phyloP scores from a whole-genome alignment of 306 rosid species.

The Hippophae gyantsensis region DNA sequence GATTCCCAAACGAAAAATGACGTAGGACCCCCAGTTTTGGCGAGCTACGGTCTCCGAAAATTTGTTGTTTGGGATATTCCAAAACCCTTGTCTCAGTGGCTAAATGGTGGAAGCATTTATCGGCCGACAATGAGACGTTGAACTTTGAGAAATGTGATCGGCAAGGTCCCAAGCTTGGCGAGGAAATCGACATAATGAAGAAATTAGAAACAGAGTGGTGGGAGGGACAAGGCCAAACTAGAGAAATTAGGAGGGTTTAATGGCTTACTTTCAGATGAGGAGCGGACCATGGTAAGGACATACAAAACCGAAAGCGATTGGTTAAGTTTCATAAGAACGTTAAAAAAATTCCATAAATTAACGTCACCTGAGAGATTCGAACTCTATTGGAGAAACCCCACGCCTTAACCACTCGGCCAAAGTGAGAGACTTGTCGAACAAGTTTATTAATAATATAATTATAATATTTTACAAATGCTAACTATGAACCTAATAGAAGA shows the following conservation, averaged over 20 bases:
- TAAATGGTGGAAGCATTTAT: neutral
- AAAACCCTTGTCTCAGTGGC: constrained; percentile 3
- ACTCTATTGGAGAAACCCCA: constrained; percentile 95
- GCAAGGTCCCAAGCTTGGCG: constrained; percentile 22
- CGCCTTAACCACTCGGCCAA: constrained; percentile 98
- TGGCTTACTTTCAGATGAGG: neutral
- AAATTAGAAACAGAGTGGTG: neutral
- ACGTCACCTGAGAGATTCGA: constrained; percentile 89
- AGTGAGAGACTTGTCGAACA: constrained; percentile 25
- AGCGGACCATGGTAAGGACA: neutral
- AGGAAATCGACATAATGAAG: constrained; percentile 36
- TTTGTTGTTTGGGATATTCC: neutral
- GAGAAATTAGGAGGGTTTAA: neutral
- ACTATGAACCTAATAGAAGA: too few relatives aligned
- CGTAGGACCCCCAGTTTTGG: constrained; percentile 16
- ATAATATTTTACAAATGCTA: too few relatives aligned
- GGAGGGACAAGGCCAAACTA: neutral
- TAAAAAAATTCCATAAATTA: neutral
- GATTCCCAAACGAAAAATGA: constrained; percentile 9
- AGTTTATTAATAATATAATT: too few relatives aligned
- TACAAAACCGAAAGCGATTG: neutral
- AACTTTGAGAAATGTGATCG: constrained; percentile 17
- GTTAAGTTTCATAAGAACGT: neutral
- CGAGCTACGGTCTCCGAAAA: neutral
- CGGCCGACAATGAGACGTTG: constrained; percentile 14